phyloP scores from a whole-genome alignment of 2,329 filamentous ascomycete genomes.

The Neodidymelliopsis sp. region DNA sequence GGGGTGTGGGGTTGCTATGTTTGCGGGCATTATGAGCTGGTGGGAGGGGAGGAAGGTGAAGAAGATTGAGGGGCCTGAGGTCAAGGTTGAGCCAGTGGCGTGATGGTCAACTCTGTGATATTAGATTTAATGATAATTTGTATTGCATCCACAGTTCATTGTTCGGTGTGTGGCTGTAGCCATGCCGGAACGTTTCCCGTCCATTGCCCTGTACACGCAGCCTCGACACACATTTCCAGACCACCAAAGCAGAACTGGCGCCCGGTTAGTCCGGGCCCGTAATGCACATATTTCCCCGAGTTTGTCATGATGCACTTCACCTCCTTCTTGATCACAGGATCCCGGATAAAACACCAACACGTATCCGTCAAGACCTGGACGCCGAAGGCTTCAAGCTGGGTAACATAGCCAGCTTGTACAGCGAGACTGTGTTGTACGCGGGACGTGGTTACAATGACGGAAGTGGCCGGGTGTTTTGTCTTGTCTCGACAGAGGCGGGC shows the following conservation, averaged over 20 bases:
- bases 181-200: neutral
- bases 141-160: no score
- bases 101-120: neutral
- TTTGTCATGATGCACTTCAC: conserved; percentile 53
- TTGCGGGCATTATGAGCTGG: conserved; percentile 73
- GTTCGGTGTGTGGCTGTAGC: no score
- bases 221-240: conserved; percentile 29
- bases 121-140: neutral
- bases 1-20: conserved; percentile 71
- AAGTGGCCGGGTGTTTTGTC: conserved; percentile 20
- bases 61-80: conserved; percentile 40
- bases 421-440: conserved; percentile 29
- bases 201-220: conserved; percentile 19
- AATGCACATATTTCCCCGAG: conserved; percentile 58
- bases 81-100: conserved; percentile 7
- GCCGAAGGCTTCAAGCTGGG: conserved; percentile 48
- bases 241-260: conserved; percentile 33
- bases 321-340: conserved; percentile 47
- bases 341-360: conserved; percentile 58
- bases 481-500: conserved; percentile 37
- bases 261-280: conserved; percentile 40
- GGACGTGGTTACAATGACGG: conserved; percentile 21
- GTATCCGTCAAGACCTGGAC: conserved; percentile 54
- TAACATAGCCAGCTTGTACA: conserved; percentile 38
- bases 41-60: conserved; percentile 66